Conservation (phyloP, 768 basidiomycete genomes). For the Suillus americanus region DNA sequence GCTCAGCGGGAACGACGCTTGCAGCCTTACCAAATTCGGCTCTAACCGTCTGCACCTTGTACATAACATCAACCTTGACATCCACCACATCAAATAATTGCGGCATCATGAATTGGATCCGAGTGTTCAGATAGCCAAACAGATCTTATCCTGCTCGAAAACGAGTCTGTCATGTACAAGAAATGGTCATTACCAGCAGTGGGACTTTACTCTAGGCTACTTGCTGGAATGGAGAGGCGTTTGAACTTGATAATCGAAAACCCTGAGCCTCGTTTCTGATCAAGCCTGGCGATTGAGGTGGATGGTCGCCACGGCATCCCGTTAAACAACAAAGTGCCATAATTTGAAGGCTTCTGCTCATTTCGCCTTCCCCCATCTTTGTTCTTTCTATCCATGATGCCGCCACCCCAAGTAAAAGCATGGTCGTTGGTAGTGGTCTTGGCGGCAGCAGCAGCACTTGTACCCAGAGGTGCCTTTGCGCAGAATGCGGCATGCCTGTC, state of each 20-base stretch:
- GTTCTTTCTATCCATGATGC: slow-evolving; percentile 12
- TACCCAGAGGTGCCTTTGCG: slow-evolving; percentile 17
- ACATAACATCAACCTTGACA: no score
- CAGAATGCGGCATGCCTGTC: slow-evolving; percentile 24
- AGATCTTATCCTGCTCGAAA: background rate
- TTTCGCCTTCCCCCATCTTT: background rate
- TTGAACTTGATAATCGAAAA: background rate
- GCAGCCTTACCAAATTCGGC: no score
- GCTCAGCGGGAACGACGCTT: no score
- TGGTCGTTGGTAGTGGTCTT: slow-evolving; percentile 20
- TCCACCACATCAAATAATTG: no score
- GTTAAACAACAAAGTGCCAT: slow-evolving; percentile 7
- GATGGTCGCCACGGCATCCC: no score
- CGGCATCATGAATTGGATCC: background rate
- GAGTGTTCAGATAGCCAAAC: background rate
- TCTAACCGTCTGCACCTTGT: no score
- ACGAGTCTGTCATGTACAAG: background rate
- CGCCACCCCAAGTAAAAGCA: background rate
- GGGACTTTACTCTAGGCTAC: background rate
- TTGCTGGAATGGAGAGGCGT: background rate
- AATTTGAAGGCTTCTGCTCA: background rate
- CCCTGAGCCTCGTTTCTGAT: background rate
- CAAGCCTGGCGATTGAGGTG: no score
- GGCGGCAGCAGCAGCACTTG: slow-evolving; percentile 12
- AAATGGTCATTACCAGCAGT: background rate